phyloP scores from a whole-genome alignment of 2,329 filamentous ascomycete species.

The Pyricularia sp. region DNA sequence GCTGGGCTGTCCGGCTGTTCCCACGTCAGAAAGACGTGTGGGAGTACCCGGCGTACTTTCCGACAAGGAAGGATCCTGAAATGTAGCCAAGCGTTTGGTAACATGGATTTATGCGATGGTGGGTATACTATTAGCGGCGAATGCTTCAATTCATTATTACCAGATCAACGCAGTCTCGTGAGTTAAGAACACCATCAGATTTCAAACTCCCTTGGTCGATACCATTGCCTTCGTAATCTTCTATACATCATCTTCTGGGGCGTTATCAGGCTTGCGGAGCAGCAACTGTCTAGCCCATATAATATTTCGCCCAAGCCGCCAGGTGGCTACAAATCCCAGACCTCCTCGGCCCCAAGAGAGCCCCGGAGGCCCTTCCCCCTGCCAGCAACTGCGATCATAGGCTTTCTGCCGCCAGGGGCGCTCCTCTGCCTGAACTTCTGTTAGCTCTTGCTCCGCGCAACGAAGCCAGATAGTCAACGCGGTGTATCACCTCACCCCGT shows the following conservation, averaged over 20 bases:
- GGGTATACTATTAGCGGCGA: no score
- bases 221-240: no score
- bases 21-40: not conserved
- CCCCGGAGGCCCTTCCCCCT: not conserved
- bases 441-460: not conserved
- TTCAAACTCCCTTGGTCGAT: no score
- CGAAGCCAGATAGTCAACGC: not conserved
- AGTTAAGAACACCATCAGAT: no score
- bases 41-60: not conserved
- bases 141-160: no score
- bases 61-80: not conserved
- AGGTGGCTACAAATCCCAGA: not conserved
- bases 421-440: not conserved
- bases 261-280: not conserved
- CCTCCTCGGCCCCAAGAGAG: not conserved
- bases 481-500: not conserved
- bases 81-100: not conserved
- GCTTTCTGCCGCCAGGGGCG: not conserved
- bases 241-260: not conserved
- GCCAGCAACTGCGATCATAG: not conserved
- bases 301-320: not conserved
- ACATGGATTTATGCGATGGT: not conserved
- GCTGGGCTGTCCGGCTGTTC: not conserved
- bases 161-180: no score
- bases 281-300: not conserved